Conservation (phyloP, 1,284 basidiomycete genomes). For the Pseudozyma pruni region DNA sequence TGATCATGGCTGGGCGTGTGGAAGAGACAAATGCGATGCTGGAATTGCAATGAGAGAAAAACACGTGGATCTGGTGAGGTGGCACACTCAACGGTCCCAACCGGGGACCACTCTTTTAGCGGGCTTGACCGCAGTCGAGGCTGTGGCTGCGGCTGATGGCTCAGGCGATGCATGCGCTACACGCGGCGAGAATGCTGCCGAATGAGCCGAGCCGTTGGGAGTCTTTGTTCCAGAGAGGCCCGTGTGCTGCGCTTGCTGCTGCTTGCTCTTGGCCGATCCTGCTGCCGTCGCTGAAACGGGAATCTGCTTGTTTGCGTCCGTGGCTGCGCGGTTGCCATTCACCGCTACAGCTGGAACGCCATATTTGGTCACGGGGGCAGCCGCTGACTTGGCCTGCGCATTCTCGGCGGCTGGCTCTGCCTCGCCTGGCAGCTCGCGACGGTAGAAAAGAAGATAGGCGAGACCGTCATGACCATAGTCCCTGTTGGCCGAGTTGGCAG, state of each 20-base stretch:
- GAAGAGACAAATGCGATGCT: conserved; percentile 21
- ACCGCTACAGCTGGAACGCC: neutral
- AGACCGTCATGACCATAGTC: conserved; percentile 59
- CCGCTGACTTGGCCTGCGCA: neutral
- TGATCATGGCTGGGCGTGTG: neutral
- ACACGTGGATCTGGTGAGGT: neutral
- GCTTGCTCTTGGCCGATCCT: neutral
- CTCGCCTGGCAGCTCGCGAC: conserved; percentile 58
- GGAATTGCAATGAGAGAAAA: conserved; percentile 12
- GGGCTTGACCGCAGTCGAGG: conserved; percentile 2
- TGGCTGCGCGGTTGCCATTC: conserved; percentile 14
- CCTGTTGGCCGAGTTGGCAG: conserved; percentile 55
- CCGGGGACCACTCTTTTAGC: conserved; percentile 31
- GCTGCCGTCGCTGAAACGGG: neutral
- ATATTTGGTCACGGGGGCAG: conserved; percentile 4
- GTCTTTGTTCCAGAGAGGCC: conserved; percentile 9
- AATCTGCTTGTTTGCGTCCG: conserved; percentile 6
- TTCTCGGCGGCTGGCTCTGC: conserved; percentile 6
- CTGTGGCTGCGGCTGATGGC: neutral
- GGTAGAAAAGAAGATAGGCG: conserved; percentile 92
- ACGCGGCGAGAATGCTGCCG: conserved; percentile 26
- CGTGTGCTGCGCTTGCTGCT: conserved; percentile 17
- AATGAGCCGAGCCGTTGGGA: conserved; percentile 10
- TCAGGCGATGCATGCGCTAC: conserved; percentile 22
- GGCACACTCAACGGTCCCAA: conserved; percentile 21